These are phyloP conservation scores for Dipteronia sinensis DNA, from an alignment of 345 rosid species.

Conservation along the genomic window DNA sequence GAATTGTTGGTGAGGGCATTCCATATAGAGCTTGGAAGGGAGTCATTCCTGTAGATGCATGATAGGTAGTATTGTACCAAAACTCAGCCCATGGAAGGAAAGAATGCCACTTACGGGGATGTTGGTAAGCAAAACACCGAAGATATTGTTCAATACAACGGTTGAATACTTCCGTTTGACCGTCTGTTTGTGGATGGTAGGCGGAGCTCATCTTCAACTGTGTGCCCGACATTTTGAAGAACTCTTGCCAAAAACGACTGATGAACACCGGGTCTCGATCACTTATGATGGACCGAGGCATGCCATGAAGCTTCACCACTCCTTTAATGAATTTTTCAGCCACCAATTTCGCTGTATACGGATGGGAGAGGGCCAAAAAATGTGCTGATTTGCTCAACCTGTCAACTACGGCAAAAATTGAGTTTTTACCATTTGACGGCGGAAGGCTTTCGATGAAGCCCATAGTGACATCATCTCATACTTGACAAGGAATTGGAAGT, in stretches of 20 bases:
- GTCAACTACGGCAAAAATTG: background rate
- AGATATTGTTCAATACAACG: no score
- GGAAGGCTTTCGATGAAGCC: background rate
- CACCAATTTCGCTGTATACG: background rate
- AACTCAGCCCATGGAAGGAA: no score
- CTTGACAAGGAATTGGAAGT: background rate
- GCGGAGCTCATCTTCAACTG: constrained; percentile 6
- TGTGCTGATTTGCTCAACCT: background rate
- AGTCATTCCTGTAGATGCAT: no score
- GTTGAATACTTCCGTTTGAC: no score
- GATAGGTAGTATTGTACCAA: no score
- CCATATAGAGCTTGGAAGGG: no score
- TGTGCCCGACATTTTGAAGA: background rate
- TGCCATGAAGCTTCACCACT: no score
- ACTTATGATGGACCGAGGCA: no score
- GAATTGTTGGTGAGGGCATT: no score
- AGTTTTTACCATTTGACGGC: background rate
- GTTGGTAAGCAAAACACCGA: no score
- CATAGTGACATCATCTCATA: constrained; percentile 5
- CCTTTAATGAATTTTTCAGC: constrained; percentile 6
- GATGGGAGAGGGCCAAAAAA: background rate
- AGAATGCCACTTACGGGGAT: no score
- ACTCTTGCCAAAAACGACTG: constrained; percentile 11
- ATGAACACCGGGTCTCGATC: background rate
- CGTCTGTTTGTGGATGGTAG: background rate